Conservation (phyloP, 257 asterid genomes). For the Solanum commersonii region DNA sequence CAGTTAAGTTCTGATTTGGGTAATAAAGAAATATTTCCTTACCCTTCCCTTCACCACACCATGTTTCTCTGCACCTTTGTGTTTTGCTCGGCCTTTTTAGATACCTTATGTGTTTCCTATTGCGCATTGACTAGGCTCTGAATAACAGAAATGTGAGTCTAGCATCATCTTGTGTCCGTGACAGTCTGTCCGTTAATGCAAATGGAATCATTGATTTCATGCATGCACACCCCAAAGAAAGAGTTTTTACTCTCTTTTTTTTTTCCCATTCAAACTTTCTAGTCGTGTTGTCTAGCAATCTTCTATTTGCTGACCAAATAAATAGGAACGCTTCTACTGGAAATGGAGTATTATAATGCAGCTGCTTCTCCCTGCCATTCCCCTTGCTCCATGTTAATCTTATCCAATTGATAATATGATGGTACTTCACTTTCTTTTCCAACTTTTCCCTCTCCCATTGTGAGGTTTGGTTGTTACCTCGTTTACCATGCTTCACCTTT, state of each 20-base stretch:
- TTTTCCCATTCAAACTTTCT: background rate
- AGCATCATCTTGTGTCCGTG: background rate
- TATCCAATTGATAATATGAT: background rate
- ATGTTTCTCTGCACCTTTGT: background rate
- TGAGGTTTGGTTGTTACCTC: background rate
- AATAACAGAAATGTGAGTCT: background rate
- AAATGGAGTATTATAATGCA: background rate
- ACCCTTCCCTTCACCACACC: background rate
- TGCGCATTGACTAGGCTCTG: background rate
- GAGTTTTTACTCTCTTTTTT: too few species aligned
- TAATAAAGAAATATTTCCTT: background rate
- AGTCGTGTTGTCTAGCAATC: background rate
- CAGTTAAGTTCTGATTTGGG: background rate
- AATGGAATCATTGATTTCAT: background rate
- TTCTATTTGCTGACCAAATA: background rate
- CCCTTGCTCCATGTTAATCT: background rate
- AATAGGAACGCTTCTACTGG: background rate
- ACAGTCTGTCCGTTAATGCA: background rate
- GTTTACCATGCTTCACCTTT: background rate
- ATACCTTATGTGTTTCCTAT: background rate
- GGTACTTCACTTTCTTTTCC: background rate
- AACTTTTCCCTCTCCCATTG: background rate
- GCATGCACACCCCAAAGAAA: background rate
- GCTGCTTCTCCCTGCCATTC: background rate
- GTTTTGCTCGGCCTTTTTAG: background rate